Base-by-base conservation (phyloP, 768 basidiomycete genomes). In the Brasilioporus rufonigricans region DNA sequence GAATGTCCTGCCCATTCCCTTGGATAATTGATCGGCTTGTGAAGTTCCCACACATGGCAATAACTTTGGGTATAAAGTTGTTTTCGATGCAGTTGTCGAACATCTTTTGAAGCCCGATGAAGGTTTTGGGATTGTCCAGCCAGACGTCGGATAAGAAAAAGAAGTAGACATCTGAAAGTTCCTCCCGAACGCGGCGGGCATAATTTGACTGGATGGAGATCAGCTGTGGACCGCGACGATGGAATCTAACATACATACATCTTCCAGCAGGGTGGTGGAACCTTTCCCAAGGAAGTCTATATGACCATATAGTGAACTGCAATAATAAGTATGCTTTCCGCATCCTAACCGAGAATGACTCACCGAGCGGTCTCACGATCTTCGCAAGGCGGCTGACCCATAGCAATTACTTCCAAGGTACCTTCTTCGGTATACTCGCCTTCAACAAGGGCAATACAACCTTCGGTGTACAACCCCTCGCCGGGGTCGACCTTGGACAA, bases 371-470 rank as follows among this genome's bases (percentile, higher is more conserved):
- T 85, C 56, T 87, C 86, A 39, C 97, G 78, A 61, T 87, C 81
- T 72, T 99, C 97, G 65, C 94, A 96, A 12, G 97, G 97, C 2
- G 97, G 97, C 71, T 98, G 96, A 2, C 97, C 97, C 57, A 99
- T 90, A 19, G 95, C 97, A 58, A 93, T 84, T 7, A 98, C 92
- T 60, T 88, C 81, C 47, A 99, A 77, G 1, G 81, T 89, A 47
- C 87, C 90, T 29, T 98, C 93, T 56, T 95, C 87, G 0, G 91
- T 98, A 67, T 98, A 99, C 65, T 94, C 91, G 21, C 97, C 97
- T 74, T 98, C 97, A 0, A 98, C 85, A 16, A 99, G 80, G 1
- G 93, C 93, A 70, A 98, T 90, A 55, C 88, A 93, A 0, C 97
- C 97, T 71, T 98, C 97, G 0, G 94, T 97, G 65, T 97, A 98